Base-by-base conservation (phyloP, 2,329 filamentous ascomycete genomes). In the Neonectria punicea region DNA sequence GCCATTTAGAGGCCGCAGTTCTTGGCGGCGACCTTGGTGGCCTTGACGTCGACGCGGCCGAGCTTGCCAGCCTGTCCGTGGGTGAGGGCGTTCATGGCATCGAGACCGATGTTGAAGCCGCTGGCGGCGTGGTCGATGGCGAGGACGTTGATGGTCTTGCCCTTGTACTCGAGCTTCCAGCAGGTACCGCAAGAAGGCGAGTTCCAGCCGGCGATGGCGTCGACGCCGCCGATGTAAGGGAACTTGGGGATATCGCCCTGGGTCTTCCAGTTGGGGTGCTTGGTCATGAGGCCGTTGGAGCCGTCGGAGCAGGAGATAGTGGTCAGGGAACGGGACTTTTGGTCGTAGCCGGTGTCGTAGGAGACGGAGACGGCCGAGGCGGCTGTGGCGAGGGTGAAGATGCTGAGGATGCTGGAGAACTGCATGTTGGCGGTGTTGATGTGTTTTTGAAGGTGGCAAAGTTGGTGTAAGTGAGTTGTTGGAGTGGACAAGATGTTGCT, bases 281-380 rank as follows among this genome's bases (percentile, higher is more conserved):
- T 66, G 72, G 85, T 88, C 67, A 87, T 87, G 67, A 93, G 84
- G 63, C 91, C 91, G 79, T 92, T 90, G 66, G 67, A 51, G 59
- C 91, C 91, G 74, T 93, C 88, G 34, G 88, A 91, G 86, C 91
- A 93, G 66, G 89, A 77, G 49, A 93, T 84, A 5, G 74, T 77
- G 36, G 79, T 83, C 59, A 94, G 77, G 49, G 86, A 82, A 63
- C 88, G 85, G 65, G 70, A 70, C 50, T 76, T 77, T 67, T 90
- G 81, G 75, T 94, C 92, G 81, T 93, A 96, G 75, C 85, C 88
- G 20, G 81, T 80, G 80, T 94, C 92, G 79, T 90, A 95, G 69
- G 90, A 90, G 74, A 94, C 91, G 53, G 75, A 73, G 63, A 73
- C 74, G 70, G 81, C 81, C 20, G 79, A 74, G 61, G 76, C 75